phyloP scores from a whole-genome alignment of 2,329 filamentous ascomycete genomes.

The Karstenula rhodostoma region DNA sequence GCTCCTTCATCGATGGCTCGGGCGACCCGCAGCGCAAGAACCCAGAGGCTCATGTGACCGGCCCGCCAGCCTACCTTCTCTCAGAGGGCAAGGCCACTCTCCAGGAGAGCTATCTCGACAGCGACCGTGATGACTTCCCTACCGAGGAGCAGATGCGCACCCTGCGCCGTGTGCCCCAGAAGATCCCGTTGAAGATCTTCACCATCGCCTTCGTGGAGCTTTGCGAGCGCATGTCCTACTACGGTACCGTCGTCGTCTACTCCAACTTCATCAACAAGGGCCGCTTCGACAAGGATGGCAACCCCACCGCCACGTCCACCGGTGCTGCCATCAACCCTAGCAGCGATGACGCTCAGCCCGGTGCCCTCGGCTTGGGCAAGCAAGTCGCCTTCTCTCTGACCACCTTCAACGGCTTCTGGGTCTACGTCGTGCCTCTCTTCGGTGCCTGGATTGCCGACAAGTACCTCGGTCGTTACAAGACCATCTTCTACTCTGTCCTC shows the following conservation, averaged over 20 bases:
- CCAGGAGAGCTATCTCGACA: slow-evolving; percentile 39
- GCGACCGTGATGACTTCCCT: slow-evolving; percentile 21
- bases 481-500: slow-evolving; percentile 54
- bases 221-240: slow-evolving; percentile 77
- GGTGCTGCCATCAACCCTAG: slow-evolving; percentile 9
- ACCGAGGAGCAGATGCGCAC: slow-evolving; percentile 62
- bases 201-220: slow-evolving; percentile 73
- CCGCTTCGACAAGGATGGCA: not conserved
- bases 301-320: not conserved
- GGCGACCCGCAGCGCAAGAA: slow-evolving; percentile 46
- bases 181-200: slow-evolving; percentile 68
- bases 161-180: slow-evolving; percentile 66
- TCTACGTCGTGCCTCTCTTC: slow-evolving; percentile 42
- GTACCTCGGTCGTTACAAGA: slow-evolving; percentile 64
- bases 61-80: slow-evolving; percentile 39
- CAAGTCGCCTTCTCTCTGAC: slow-evolving; percentile 13
- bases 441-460: slow-evolving; percentile 62
- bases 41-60: slow-evolving; percentile 32
- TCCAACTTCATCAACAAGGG: slow-evolving; percentile 35
- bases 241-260: slow-evolving; percentile 71
- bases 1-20: slow-evolving; percentile 42
- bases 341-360: slow-evolving; percentile 22
- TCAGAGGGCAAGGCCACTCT: slow-evolving; percentile 50
- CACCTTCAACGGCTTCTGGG: slow-evolving; percentile 29
- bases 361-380: slow-evolving; percentile 28